Base-by-base conservation (phyloP, 73 alveolate genomes). In the Paramecium sexaurelia region DNA sequence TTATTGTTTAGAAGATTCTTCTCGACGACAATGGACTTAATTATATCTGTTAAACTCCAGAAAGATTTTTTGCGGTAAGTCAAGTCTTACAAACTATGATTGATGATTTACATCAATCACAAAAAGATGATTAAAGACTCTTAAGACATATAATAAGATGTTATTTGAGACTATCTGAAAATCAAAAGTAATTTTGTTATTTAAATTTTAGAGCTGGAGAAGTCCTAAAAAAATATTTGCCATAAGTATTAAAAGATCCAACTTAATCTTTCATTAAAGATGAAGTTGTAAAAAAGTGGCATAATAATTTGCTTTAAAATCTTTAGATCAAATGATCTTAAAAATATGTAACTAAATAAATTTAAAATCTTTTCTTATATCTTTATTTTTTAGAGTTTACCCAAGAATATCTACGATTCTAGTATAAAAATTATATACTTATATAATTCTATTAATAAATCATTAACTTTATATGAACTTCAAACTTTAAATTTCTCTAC, bases 21-120 rank as follows among this genome's bases (percentile, higher is more conserved):
- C 91, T 97, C 55, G 99, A 98, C 83, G 99, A 98, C 56, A 92
- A 92, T 61, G 99, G 99, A n/a, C 92, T 98, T 41, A 84, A 92
- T 85, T 98, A 95, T 91, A 94, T 98, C 20, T 98, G 99, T 92
- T 96, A 96, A 57, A 98, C 99, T 8, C 97, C 98, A 11, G 99
- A 98, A 87, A 95, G 99, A 85, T 97, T 98, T 93, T 96, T 93
- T 92, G 99, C 99, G 5, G 99, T 88, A 11, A 85, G 96, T 51
- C 92, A 97, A 24, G 99, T 98, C 51, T 95, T 98, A 67, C 85
- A 96, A 55, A 96, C 93, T 51, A 98, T 98, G 99, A 98, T 98
- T 33, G 96, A 94, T 15, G 91, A 92, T 17, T 78, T 97, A 87
- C 91, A 69, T 67, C 92, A 94, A 89, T 89, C 91, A 11, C 99